Evolutionary conservation across 495 filamentous ascomycete genomes (phyloP).

Genomic region (Aspergillus mulundensis): DNA sequence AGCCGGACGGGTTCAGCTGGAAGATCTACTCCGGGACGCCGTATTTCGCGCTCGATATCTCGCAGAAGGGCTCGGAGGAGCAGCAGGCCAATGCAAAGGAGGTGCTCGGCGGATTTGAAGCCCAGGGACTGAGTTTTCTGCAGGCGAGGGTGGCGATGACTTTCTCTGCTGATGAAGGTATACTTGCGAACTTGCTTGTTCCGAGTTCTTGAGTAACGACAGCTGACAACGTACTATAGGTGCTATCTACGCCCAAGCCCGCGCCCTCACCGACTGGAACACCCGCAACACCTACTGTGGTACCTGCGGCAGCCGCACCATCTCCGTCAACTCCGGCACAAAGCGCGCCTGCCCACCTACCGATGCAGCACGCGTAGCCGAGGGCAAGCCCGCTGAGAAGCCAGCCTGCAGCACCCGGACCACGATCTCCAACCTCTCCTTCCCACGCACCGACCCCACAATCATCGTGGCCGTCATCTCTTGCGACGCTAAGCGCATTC

Average conservation of each 20-base stretch:
- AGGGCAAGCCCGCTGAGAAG: constrained; percentile 45
- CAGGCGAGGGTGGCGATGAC: constrained; percentile 55
- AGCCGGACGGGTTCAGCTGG: constrained; percentile 44
- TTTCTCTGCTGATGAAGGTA: constrained; percentile 60
- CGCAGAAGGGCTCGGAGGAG: constrained; percentile 57
- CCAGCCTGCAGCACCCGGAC: constrained; percentile 68
- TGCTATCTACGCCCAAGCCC: constrained; percentile 86
- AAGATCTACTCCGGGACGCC: constrained; percentile 70
- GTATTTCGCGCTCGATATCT: constrained; percentile 87
- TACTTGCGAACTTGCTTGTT: too few relatives aligned
- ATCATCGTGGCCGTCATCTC: constrained; percentile 92
- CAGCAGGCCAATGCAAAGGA: constrained; percentile 42
- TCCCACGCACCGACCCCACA: constrained; percentile 93
- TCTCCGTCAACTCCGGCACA: constrained; percentile 83
- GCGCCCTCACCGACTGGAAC: constrained; percentile 93
- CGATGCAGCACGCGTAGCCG: constrained; percentile 49
- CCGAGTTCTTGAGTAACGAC: too few relatives aligned
- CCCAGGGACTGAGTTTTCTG: constrained; percentile 55
- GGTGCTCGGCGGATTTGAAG: constrained; percentile 54
- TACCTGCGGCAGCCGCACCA: constrained; percentile 76
- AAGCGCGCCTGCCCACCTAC: constrained; percentile 86
- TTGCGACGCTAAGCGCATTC: constrained; percentile 63
- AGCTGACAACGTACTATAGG: too few relatives aligned
- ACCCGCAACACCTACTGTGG: constrained; percentile 87
- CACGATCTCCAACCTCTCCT: constrained; percentile 70